Conservation (phyloP, 2,329 filamentous ascomycete genomes). For the Verruconis gallopava region DNA sequence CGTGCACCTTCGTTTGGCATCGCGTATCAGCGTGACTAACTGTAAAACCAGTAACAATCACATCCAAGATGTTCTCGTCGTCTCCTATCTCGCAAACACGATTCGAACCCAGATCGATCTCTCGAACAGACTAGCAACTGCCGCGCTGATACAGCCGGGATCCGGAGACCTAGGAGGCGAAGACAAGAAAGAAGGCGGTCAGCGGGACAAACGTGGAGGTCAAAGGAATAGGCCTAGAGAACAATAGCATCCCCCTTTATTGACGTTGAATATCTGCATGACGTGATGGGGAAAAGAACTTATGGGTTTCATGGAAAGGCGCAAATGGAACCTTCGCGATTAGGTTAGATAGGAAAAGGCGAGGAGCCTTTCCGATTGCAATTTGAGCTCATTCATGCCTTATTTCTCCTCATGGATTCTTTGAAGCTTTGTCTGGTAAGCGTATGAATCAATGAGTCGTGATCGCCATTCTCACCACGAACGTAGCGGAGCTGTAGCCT, state of each 20-base stretch:
- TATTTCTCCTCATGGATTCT: no score
- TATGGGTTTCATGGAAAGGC: no score
- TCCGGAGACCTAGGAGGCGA: conserved; percentile 23
- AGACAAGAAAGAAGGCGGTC: conserved; percentile 17
- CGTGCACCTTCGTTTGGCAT: conserved; percentile 20
- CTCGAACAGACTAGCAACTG: conserved; percentile 77
- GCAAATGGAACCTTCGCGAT: no score
- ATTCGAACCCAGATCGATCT: conserved; percentile 98
- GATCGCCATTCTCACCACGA: no score
- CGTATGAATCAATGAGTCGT: no score
- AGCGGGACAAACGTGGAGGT: conserved; percentile 17
- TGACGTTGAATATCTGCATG: neutral
- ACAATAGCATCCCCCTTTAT: neutral
- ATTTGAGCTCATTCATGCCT: no score
- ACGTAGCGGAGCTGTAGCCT: no score
- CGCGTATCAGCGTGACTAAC: conserved; percentile 19
- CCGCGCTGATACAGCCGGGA: conserved; percentile 34
- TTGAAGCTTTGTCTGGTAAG: no score
- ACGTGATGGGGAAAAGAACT: neutral
- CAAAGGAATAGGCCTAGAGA: conserved; percentile 8
- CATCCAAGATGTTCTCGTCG: conserved; percentile 95
- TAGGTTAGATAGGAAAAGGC: no score
- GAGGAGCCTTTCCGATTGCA: no score
- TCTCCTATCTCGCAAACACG: conserved; percentile 96
- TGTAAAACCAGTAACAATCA: conserved; percentile 69